phyloP scores from a whole-genome alignment of 1,284 basidiomycete genomes.

The Sanghuangporus sanghuang region DNA sequence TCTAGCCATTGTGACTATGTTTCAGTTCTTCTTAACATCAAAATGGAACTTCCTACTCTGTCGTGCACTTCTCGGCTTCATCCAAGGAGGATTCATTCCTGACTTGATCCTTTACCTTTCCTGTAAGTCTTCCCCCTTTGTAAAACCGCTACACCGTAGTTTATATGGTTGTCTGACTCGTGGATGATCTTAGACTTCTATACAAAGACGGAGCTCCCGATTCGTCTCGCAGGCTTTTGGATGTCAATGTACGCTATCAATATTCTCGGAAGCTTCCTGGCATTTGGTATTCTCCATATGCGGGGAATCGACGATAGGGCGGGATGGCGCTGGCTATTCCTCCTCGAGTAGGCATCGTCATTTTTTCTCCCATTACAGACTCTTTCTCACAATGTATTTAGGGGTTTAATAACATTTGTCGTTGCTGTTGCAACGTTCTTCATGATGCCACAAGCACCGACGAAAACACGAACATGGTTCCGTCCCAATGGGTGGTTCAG shows the following conservation, averaged over 20 bases:
- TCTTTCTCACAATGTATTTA: constrained; percentile 17
- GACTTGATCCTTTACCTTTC: constrained; percentile 64
- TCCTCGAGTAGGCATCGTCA: constrained; percentile 40
- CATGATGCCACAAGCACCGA: constrained; percentile 64
- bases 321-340: constrained; percentile 56
- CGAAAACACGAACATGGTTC: constrained; percentile 64
- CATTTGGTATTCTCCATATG: constrained; percentile 58
- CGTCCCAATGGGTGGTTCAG: constrained; percentile 70
- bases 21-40: constrained; percentile 60
- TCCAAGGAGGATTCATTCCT: constrained; percentile 62
- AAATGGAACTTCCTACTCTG: constrained; percentile 44
- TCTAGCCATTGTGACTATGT: constrained; percentile 46
- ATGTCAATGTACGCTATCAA: constrained; percentile 49
- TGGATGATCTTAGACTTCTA: constrained; percentile 48
- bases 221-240: constrained; percentile 67
- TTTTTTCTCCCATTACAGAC: background rate
- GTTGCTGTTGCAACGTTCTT: constrained; percentile 63
- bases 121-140: constrained; percentile 31
- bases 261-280: constrained; percentile 57
- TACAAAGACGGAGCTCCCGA: constrained; percentile 60
- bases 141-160: background rate
- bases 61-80: constrained; percentile 34
- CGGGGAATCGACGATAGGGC: constrained; percentile 48
- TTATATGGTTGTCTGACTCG: background rate
- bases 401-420: constrained; percentile 45